Evolutionary conservation across 345 rosid genomes (phyloP).

Genomic region (Syzygium jambos): DNA sequence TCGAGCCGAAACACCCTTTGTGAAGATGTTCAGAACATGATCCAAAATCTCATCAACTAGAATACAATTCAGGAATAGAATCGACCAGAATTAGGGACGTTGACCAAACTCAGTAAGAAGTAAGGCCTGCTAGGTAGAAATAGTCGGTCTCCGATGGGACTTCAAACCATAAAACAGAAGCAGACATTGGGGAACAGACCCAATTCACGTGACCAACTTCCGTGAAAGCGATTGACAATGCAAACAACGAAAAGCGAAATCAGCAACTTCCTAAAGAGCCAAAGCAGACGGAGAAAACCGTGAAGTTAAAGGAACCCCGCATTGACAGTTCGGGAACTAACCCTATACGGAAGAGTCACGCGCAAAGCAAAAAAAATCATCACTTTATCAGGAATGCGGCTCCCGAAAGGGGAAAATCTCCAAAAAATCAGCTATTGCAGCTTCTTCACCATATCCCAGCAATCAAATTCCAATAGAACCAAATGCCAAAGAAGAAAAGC

Average conservation of each 20-base stretch:
- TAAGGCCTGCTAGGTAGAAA: not conserved
- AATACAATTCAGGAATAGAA: not conserved
- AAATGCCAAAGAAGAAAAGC: not conserved
- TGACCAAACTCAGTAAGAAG: not conserved
- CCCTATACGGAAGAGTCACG: not conserved
- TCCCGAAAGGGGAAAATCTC: not conserved
- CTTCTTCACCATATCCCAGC: not conserved
- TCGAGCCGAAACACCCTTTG: not conserved
- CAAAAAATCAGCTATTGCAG: not conserved
- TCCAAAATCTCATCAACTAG: not conserved
- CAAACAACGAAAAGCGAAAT: not conserved
- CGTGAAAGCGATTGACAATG: not conserved
- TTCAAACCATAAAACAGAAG: not conserved
- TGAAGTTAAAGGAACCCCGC: not conserved
- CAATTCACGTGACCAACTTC: not conserved
- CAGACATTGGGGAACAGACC: not conserved
- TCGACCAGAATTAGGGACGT: not conserved
- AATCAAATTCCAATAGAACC: not conserved
- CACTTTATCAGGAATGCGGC: not conserved
- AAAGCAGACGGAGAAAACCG: not conserved
- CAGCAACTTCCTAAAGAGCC: not conserved
- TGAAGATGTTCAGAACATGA: not conserved
- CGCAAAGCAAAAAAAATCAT: not conserved
- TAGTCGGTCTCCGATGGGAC: not conserved
- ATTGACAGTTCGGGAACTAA: not conserved